Conservation (phyloP, 106 monocot genomes). For the Dendrobium nobile region DNA sequence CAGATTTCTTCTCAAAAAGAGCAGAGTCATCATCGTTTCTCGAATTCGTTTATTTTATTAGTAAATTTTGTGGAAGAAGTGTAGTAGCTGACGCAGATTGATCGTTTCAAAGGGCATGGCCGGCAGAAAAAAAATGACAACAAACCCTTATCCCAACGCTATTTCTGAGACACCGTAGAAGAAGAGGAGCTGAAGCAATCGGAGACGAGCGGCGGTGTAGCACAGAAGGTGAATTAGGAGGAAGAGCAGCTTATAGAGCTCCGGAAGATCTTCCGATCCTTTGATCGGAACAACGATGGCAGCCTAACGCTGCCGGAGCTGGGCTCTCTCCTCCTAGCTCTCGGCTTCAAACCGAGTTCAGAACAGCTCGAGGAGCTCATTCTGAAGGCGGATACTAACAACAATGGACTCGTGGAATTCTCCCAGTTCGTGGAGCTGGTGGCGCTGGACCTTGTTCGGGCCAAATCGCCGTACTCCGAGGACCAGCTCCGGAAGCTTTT, state of each 20-base stretch:
- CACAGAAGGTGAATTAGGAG: constrained; percentile 22
- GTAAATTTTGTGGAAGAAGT: not conserved
- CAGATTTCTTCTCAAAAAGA: not conserved
- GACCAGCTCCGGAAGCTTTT: constrained; percentile 65
- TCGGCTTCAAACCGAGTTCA: constrained; percentile 59
- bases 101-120: not conserved
- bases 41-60: not conserved
- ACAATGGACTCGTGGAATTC: constrained; percentile 84
- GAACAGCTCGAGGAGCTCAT: constrained; percentile 69
- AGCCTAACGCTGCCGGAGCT: constrained; percentile 88
- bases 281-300: constrained; percentile 90
- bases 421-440: constrained; percentile 81
- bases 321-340: constrained; percentile 72
- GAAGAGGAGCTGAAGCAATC: not conserved
- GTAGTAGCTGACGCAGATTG: not conserved
- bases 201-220: constrained; percentile 14
- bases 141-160: not conserved
- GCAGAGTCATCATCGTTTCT: not conserved
- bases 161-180: not conserved
- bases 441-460: constrained; percentile 33
- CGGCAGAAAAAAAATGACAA: not conserved
- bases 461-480: constrained; percentile 54
- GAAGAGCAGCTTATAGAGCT: constrained; percentile 75
- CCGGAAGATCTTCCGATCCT: constrained; percentile 75
- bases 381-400: constrained; percentile 67